phyloP scores from a whole-genome alignment of 2,329 filamentous ascomycete genomes.

The Pestalotiopsis sp. region DNA sequence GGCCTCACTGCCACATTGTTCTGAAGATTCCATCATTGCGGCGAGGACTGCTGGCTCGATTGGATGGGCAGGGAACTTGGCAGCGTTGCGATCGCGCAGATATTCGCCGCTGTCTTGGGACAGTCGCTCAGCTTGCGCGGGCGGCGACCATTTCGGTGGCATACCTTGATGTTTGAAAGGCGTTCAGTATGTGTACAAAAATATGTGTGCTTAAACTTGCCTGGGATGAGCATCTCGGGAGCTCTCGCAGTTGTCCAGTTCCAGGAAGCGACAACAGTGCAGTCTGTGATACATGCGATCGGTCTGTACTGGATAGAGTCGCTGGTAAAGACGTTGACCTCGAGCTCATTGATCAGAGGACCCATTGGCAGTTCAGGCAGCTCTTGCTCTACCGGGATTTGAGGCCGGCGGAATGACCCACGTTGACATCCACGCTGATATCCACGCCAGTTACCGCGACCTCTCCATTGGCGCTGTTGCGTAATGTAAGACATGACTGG shows the following conservation, averaged over 20 bases:
- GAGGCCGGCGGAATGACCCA: background rate
- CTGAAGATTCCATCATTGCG: constrained; percentile 25
- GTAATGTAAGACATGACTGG: background rate
- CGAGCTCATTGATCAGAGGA: constrained; percentile 6
- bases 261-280: constrained; percentile 34
- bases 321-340: background rate
- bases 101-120: constrained; percentile 49
- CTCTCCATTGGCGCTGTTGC: background rate
- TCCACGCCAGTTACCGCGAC: background rate
- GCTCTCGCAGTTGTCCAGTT: constrained; percentile 35
- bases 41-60: constrained; percentile 51
- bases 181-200: background rate
- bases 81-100: constrained; percentile 58
- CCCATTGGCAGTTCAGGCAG: constrained; percentile 14
- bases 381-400: background rate
- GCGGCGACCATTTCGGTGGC: constrained; percentile 53
- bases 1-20: constrained; percentile 15
- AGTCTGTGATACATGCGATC: constrained; percentile 11
- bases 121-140: constrained; percentile 33
- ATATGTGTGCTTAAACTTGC: constrained; percentile 19
- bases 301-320: background rate
- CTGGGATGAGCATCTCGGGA: constrained; percentile 35
- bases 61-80: constrained; percentile 50
- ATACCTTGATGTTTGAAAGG: constrained; percentile 36
- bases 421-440: background rate